Conservation (phyloP, 805 yeast species). For the Maudiozyma turicensis region DNA sequence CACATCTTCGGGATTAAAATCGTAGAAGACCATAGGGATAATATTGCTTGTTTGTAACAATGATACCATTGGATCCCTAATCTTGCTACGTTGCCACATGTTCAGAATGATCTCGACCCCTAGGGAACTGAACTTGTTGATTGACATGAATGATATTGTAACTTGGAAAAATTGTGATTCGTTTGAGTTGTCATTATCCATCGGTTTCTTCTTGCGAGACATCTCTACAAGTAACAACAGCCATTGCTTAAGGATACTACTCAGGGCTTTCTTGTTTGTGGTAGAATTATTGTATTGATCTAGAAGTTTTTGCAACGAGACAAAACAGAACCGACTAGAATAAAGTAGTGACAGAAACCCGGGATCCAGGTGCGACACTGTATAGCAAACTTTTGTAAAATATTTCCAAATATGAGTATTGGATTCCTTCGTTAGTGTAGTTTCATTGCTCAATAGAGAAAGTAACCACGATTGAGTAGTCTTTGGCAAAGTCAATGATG, state of each 20-base stretch:
- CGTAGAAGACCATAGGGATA: constrained; percentile 14
- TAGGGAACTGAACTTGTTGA: not conserved
- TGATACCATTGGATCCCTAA: not conserved
- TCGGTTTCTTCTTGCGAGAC: not conserved
- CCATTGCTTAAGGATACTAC: not conserved
- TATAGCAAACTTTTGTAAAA: constrained; percentile 22
- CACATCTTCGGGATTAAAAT: constrained; percentile 14
- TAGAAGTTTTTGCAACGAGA: constrained; percentile 6
- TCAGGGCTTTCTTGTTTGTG: not conserved
- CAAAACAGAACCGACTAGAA: constrained; percentile 8
- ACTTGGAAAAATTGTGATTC: not conserved
- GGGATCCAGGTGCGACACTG: constrained; percentile 15
- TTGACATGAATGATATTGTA: not conserved
- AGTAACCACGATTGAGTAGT: constrained; percentile 13
- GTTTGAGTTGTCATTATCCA: not conserved
- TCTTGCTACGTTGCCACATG: not conserved
- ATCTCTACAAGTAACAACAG: constrained; percentile 1
- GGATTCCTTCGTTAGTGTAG: constrained; percentile 4
- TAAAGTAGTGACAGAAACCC: constrained; percentile 9
- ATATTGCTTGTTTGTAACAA: not conserved
- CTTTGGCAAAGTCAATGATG: constrained; percentile 7
- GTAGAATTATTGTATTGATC: constrained; percentile 1
- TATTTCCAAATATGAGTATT: constrained; percentile 24
- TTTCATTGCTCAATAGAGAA: constrained; percentile 8
- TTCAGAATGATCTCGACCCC: constrained; percentile 2